Percentiles rank a stretch among this genome's conserved stretches.
Evolutionary conservation across 1,139 yeast species (phyloP).

Genomic region (Pichia sp.): DNA sequence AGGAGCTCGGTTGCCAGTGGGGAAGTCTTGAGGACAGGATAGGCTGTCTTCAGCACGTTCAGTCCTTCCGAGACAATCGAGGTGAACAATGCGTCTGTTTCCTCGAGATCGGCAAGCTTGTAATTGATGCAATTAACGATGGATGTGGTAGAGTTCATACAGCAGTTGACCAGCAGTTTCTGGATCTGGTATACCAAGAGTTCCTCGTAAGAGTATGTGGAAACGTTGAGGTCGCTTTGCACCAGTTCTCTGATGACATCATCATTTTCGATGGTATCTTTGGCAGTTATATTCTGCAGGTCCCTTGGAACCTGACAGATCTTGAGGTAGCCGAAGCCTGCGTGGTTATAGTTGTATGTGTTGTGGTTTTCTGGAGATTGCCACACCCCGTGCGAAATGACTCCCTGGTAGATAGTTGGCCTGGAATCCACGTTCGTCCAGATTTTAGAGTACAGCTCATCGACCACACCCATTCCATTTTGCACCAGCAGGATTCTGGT

Average conservation of each 20-base stretch:
- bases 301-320: slow-evolving; percentile 43
- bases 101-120: slow-evolving; percentile 44
- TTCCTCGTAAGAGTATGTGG: slow-evolving; percentile 38
- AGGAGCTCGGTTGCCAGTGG: slow-evolving; percentile 18
- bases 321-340: slow-evolving; percentile 59
- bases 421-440: slow-evolving; percentile 47
- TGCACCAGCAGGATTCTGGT: slow-evolving; percentile 68
- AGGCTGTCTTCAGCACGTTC: slow-evolving; percentile 38
- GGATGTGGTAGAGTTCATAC: slow-evolving; percentile 72
- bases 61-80: slow-evolving; percentile 47
- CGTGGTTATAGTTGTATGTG: slow-evolving; percentile 54
- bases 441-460: slow-evolving; percentile 45
- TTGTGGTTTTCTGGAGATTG: slow-evolving; percentile 31
- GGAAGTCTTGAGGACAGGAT: slow-evolving; percentile 28
- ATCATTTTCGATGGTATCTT: slow-evolving; percentile 18
- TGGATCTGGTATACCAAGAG: slow-evolving; percentile 63
- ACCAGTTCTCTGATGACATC: slow-evolving; percentile 20
- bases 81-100: slow-evolving; percentile 35
- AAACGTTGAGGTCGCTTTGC: slow-evolving; percentile 17
- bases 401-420: slow-evolving; percentile 67
- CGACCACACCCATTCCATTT: slow-evolving; percentile 66
- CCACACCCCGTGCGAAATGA: slow-evolving; percentile 78
- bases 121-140: slow-evolving; percentile 71
- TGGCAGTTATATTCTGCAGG: slow-evolving; percentile 9
- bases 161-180: slow-evolving; percentile 69